A percentile compares a stretch with the other conserved stretches of the same genome.
Conservation (phyloP, 352 stramenopile genomes). For the Phytophthora pistaciae region DNA sequence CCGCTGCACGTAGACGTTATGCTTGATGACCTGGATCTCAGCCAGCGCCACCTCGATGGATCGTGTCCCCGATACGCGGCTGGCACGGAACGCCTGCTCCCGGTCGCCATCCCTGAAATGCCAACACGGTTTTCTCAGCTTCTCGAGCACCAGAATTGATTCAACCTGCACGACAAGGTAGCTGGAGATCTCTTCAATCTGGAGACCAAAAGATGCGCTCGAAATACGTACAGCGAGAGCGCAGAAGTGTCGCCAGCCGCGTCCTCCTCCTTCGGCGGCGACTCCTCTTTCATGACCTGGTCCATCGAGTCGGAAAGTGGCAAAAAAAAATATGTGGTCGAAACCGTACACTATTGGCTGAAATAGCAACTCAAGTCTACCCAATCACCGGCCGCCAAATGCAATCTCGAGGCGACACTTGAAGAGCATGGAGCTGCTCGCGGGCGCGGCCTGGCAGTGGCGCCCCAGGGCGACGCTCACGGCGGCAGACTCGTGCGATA, state of each 20-base stretch:
- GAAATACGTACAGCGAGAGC: constrained; percentile 35
- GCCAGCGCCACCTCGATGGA: constrained; percentile 75
- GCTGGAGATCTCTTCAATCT: background rate
- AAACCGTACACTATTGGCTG: constrained; percentile 22
- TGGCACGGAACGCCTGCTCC: constrained; percentile 57
- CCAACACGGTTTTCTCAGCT: constrained; percentile 20
- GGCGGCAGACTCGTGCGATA: constrained; percentile 39
- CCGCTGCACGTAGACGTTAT: constrained; percentile 83
- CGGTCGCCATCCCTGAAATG: constrained; percentile 40
- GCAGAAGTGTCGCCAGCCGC: constrained; percentile 18
- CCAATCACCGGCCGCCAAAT: constrained; percentile 17
- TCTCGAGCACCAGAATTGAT: background rate
- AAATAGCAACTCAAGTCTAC: constrained; percentile 14
- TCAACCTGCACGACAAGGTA: constrained; percentile 14
- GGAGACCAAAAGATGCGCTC: background rate
- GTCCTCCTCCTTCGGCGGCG: constrained; percentile 25
- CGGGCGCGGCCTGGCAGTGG: constrained; percentile 56
- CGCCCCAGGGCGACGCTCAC: constrained; percentile 47
- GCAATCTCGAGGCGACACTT: constrained; percentile 30
- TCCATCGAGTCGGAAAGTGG: constrained; percentile 15
- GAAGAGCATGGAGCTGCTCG: constrained; percentile 47
- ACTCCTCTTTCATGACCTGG: constrained; percentile 29
- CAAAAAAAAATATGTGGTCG: constrained; percentile 18
- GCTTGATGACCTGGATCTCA: constrained; percentile 73
- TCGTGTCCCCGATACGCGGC: constrained; percentile 70